Evolutionary conservation across 139 green algal genomes (phyloP).

Genomic region (Haematococcus sp.): DNA sequence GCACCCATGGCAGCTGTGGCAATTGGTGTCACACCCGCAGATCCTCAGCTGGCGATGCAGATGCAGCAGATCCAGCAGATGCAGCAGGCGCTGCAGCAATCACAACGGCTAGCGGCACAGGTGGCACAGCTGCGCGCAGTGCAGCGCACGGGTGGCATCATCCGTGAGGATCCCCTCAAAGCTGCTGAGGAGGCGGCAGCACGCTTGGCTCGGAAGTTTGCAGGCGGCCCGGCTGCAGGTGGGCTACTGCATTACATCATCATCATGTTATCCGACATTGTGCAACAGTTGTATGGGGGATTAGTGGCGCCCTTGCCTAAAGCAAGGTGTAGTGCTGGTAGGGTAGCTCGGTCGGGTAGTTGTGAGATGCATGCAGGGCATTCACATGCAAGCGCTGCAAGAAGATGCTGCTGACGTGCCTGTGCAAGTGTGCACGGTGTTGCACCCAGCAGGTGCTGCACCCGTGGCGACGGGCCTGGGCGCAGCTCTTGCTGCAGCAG

Average conservation of each 20-base stretch:
- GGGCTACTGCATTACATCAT: too few species aligned
- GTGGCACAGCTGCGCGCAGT: constrained; percentile 29
- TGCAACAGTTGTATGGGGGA: too few species aligned
- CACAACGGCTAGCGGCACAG: constrained; percentile 5
- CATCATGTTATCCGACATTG: too few species aligned
- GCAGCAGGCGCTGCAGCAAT: constrained; percentile 7
- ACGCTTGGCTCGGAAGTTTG: constrained; percentile 13
- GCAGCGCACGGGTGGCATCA: constrained; percentile 9
- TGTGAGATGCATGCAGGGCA: too few species aligned
- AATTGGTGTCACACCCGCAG: constrained; percentile 17
- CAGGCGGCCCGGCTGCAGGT: too few species aligned
- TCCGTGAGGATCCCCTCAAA: constrained; percentile 9
- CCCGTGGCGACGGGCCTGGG: too few species aligned
- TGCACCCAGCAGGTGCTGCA: too few species aligned
- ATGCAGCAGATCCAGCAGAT: constrained; percentile 38
- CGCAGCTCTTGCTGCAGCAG: too few species aligned
- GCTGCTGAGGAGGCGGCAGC: constrained; percentile 33
- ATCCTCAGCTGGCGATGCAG: constrained; percentile 31
- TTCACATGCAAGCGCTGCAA: too few species aligned
- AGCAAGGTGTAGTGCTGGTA: not conserved
- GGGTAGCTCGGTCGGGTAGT: too few species aligned
- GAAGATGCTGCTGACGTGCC: too few species aligned
- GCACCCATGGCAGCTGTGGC: constrained; percentile 17
- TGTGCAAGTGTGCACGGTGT: too few species aligned
- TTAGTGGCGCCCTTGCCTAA: not conserved